phyloP scores from a whole-genome alignment of 768 basidiomycete genomes.

The Leccinum arenicola region DNA sequence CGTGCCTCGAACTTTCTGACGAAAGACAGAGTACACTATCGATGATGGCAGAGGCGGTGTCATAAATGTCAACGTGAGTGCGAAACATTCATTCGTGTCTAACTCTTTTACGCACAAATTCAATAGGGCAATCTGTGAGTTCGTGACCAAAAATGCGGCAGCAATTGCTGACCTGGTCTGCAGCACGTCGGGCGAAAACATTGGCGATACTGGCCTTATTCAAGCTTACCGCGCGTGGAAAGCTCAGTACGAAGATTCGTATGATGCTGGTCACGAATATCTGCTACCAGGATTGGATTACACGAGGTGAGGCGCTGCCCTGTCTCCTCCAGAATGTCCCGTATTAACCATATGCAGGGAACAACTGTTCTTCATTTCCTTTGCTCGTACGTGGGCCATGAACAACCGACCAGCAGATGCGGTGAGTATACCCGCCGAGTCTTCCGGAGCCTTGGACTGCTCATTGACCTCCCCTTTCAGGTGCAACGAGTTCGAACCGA shows the following conservation, averaged over 20 bases:
- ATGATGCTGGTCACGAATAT: constrained; percentile 59
- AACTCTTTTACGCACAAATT: background rate
- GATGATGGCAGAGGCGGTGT: constrained; percentile 82
- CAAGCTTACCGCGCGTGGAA: constrained; percentile 94
- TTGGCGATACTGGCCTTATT: constrained; percentile 81
- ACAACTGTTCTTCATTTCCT: constrained; percentile 92
- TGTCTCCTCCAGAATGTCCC: background rate
- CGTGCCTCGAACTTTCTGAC: background rate
- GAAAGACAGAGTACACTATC: constrained; percentile 64
- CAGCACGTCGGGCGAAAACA: constrained; percentile 90
- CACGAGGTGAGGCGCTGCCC: constrained; percentile 50
- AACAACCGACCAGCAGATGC: constrained; percentile 66
- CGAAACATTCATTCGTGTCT: background rate
- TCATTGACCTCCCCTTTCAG: constrained; percentile 31
- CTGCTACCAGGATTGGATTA: constrained; percentile 79
- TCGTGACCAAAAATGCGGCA: background rate
- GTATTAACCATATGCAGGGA: constrained; percentile 49
- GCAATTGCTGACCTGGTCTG: background rate
- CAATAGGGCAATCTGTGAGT: constrained; percentile 71
- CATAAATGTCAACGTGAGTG: constrained; percentile 78
- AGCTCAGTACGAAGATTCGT: constrained; percentile 60
- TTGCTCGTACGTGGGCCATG: constrained; percentile 84
- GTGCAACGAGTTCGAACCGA: constrained; percentile 81
- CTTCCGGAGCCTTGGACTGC: background rate
- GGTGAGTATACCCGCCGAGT: background rate